These are phyloP conservation scores for Trametes versicolor DNA, from an alignment of 1,284 basidiomycete species.

Conservation along the genomic window DNA sequence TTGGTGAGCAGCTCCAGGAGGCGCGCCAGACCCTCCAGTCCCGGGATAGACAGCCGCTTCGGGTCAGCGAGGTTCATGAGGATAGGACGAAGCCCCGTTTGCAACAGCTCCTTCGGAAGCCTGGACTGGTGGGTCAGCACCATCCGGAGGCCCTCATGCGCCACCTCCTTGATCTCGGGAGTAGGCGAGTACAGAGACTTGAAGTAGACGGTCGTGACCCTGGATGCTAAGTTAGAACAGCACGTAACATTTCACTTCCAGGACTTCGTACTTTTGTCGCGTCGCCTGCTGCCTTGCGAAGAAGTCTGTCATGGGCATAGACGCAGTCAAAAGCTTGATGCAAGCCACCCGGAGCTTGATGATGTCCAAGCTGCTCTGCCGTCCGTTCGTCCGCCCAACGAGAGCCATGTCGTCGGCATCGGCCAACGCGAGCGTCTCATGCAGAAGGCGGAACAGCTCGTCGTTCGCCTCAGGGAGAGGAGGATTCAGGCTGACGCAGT, in stretches of 20 bases:
- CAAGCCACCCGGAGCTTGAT: slow-evolving; percentile 95
- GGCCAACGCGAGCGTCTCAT: slow-evolving; percentile 94
- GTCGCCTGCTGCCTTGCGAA: slow-evolving; percentile 85
- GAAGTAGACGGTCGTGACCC: slow-evolving; percentile 97
- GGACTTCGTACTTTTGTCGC: slow-evolving; percentile 75
- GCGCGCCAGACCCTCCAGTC: slow-evolving; percentile 95
- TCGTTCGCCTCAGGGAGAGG: slow-evolving; percentile 92
- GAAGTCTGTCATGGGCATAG: slow-evolving; percentile 95
- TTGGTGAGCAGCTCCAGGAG: slow-evolving; percentile 95
- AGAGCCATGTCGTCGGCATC: slow-evolving; percentile 94
- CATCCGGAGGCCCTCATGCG: slow-evolving; percentile 92
- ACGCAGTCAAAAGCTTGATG: slow-evolving; percentile 92
- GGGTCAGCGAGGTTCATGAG: slow-evolving; percentile 98
- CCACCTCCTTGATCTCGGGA: slow-evolving; percentile 95
- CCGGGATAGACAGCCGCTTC: slow-evolving; percentile 93
- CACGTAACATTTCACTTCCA: no score
- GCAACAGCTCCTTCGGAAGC: slow-evolving; percentile 95
- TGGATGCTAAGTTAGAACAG: slow-evolving; percentile 43
- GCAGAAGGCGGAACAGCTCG: slow-evolving; percentile 91
- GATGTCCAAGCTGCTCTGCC: slow-evolving; percentile 87
- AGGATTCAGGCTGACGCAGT: slow-evolving; percentile 86
- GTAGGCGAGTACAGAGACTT: slow-evolving; percentile 96
- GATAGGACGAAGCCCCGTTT: slow-evolving; percentile 95
- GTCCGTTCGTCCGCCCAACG: slow-evolving; percentile 77
- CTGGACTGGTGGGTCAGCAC: slow-evolving; percentile 92